Evolutionary conservation across 2,329 filamentous ascomycete species (phyloP).

Genomic region (Hymenotorrendiella dingleyae): DNA sequence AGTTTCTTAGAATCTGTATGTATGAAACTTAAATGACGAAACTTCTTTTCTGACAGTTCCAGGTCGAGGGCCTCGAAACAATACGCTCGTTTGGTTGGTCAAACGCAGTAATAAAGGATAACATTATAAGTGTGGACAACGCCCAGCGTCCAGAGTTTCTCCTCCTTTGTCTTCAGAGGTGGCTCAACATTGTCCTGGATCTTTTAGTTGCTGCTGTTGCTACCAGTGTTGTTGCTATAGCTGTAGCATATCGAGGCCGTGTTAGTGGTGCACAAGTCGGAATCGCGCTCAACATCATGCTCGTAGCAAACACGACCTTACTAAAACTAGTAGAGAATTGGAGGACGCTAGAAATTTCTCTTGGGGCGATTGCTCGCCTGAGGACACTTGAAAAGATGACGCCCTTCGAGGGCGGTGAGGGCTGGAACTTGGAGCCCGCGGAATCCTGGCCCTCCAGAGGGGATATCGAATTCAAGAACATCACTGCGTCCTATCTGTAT

Average conservation of each 20-base stretch:
- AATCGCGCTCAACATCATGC: conserved; percentile 23
- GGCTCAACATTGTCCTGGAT: conserved; percentile 44
- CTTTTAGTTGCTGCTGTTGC: conserved; percentile 13
- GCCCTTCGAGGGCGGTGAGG: conserved; percentile 29
- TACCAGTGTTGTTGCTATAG: conserved; percentile 14
- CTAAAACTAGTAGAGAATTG: conserved; percentile 36
- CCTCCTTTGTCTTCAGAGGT: conserved; percentile 49
- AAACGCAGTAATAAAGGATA: conserved; percentile 37
- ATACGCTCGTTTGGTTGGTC: conserved; percentile 52
- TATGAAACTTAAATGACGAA: too few species aligned
- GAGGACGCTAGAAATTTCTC: conserved; percentile 52
- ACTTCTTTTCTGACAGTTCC: neutral
- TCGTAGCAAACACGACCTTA: conserved; percentile 18
- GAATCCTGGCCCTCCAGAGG: conserved; percentile 32
- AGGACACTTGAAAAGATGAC: conserved; percentile 43
- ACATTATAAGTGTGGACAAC: conserved; percentile 41
- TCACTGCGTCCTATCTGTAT: conserved; percentile 29
- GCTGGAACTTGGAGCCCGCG: conserved; percentile 6
- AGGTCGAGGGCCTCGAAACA: conserved; percentile 43
- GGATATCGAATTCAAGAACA: conserved; percentile 28
- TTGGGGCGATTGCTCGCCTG: conserved; percentile 51
- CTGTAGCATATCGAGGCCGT: conserved; percentile 9
- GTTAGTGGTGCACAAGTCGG: conserved; percentile 20
- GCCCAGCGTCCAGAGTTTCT: conserved; percentile 53
- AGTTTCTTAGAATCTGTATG: conserved; percentile 2